phyloP scores from a whole-genome alignment of 345 rosid species.

The Gossypioides kirkii region DNA sequence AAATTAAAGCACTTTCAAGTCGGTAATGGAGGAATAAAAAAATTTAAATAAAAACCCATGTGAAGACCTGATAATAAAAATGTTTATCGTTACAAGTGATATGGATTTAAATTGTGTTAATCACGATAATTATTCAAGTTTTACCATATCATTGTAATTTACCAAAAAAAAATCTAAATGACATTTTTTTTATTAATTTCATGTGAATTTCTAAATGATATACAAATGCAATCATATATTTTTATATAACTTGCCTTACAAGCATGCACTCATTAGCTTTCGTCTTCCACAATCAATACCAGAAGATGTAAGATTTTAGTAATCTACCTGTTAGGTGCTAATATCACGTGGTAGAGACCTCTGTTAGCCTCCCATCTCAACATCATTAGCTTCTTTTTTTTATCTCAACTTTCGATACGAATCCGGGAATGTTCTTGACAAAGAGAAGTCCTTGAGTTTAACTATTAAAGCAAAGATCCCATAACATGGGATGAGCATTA shows the following conservation, averaged over 20 bases:
- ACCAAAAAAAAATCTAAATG: too few species aligned
- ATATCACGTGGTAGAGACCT: background rate
- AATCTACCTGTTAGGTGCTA: background rate
- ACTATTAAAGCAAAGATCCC: conserved; percentile 54
- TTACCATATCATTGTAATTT: too few species aligned
- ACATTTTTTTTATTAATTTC: too few species aligned
- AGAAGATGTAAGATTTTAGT: background rate
- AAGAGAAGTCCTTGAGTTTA: conserved; percentile 50
- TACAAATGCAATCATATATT: conserved; percentile 3
- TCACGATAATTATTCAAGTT: too few species aligned
- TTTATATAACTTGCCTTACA: background rate
- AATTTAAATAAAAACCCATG: too few species aligned
- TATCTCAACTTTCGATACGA: conserved; percentile 30
- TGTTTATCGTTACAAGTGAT: too few species aligned
- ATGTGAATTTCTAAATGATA: background rate
- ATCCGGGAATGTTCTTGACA: conserved; percentile 45
- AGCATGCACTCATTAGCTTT: too few species aligned
- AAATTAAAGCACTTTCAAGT: too few species aligned
- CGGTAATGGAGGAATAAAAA: too few species aligned
- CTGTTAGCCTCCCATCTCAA: background rate
- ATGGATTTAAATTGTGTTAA: too few species aligned
- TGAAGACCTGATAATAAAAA: too few species aligned
- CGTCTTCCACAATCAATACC: background rate
- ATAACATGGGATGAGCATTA: conserved; percentile 66
- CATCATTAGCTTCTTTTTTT: background rate